These are phyloP conservation scores for Sporothrix humicola DNA, from an alignment of 2,329 filamentous ascomycete species.

Conservation along the genomic window DNA sequence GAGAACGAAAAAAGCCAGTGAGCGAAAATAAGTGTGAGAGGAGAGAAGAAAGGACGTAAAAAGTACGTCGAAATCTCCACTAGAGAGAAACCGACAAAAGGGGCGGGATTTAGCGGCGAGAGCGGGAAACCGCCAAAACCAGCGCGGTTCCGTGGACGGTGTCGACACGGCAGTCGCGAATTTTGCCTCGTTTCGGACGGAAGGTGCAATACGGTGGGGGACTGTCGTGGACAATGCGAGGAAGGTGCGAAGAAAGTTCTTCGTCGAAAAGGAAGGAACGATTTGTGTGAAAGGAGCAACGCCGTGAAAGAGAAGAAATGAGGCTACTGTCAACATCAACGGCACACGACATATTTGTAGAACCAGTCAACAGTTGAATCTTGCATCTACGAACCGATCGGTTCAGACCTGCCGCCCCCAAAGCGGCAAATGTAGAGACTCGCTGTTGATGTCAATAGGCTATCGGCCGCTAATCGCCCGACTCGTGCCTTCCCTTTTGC, in stretches of 20 bases:
- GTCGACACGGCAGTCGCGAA: background rate
- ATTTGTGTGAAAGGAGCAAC: too few relatives aligned
- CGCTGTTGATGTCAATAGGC: background rate
- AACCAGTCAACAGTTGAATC: background rate
- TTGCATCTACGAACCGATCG: background rate
- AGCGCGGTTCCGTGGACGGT: background rate
- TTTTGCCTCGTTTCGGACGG: constrained; percentile 3
- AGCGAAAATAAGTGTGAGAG: background rate
- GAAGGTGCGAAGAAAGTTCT: background rate
- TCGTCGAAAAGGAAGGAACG: background rate
- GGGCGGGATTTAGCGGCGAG: background rate
- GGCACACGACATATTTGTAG: constrained; percentile 8
- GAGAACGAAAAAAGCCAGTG: background rate
- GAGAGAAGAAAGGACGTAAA: background rate
- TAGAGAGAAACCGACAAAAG: background rate
- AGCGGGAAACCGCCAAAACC: background rate
- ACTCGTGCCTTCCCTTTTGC: constrained; percentile 16
- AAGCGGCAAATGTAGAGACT: background rate
- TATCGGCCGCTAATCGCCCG: constrained; percentile 15
- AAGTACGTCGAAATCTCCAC: background rate
- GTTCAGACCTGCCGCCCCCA: background rate
- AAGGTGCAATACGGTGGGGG: background rate
- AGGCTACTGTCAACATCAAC: too few relatives aligned
- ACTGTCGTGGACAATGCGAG: too few relatives aligned
- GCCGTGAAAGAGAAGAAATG: too few relatives aligned